Conservation (phyloP, 1,139 yeast genomes). For the Blastobotrys apis region DNA sequence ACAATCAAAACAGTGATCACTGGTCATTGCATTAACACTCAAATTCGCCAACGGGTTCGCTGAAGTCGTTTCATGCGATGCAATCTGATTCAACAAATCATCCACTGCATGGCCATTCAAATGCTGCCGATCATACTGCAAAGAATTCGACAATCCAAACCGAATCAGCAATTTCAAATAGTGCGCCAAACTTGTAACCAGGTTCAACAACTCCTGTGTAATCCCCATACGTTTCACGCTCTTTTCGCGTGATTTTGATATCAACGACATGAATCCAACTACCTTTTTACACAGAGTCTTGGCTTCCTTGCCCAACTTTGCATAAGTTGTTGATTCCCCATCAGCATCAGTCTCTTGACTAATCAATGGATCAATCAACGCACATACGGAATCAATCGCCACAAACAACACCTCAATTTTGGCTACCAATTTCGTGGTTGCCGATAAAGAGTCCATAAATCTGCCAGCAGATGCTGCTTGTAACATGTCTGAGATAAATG, state of each 20-base stretch:
- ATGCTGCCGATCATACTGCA: slow-evolving; percentile 57
- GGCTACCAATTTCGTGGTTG: slow-evolving; percentile 70
- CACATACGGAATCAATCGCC: slow-evolving; percentile 56
- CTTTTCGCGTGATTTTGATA: slow-evolving; percentile 36
- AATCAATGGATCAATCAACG: slow-evolving; percentile 25
- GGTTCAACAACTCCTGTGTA: slow-evolving; percentile 64
- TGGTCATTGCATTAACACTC: slow-evolving; percentile 58
- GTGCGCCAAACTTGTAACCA: slow-evolving; percentile 91
- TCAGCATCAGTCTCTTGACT: slow-evolving; percentile 13
- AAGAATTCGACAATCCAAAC: slow-evolving; percentile 70
- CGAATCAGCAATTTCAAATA: slow-evolving; percentile 81
- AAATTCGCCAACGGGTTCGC: slow-evolving; percentile 35
- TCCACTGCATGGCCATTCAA: slow-evolving; percentile 62
- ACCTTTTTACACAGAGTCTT: slow-evolving; percentile 60
- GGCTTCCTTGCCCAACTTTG: slow-evolving; percentile 65
- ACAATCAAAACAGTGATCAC: slow-evolving; percentile 74
- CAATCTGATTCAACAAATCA: slow-evolving; percentile 52
- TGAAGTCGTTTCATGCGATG: slow-evolving; percentile 42
- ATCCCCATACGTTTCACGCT: slow-evolving; percentile 28
- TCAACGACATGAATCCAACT: slow-evolving; percentile 41
- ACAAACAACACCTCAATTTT: slow-evolving; percentile 72
- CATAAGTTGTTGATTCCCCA: slow-evolving; percentile 18
- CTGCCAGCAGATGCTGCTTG: slow-evolving; percentile 77
- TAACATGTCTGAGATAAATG: slow-evolving; percentile 88
- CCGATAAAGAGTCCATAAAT: slow-evolving; percentile 62